phyloP scores from a whole-genome alignment of 768 basidiomycete species.

The Suillus luteus region DNA sequence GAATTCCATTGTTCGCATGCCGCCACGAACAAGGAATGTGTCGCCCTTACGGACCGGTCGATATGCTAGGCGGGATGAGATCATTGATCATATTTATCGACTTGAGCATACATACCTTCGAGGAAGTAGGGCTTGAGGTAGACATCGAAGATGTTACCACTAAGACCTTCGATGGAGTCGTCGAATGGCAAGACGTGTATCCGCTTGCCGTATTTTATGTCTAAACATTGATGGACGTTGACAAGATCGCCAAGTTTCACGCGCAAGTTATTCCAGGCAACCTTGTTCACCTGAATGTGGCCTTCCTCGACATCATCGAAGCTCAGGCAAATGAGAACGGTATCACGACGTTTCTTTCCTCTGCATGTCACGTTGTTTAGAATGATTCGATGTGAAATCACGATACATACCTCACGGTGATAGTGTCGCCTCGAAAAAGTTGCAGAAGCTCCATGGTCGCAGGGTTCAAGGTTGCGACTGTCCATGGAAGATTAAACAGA shows the following conservation, averaged over 20 bases:
- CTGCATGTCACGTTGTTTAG: slow-evolving; percentile 40
- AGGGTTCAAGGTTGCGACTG: slow-evolving; percentile 94
- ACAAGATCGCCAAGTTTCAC: slow-evolving; percentile 97
- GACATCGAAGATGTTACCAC: too few relatives aligned
- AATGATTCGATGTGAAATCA: neutral
- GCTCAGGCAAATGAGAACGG: slow-evolving; percentile 94
- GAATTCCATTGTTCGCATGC: too few relatives aligned
- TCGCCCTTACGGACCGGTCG: too few relatives aligned
- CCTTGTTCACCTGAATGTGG: slow-evolving; percentile 98
- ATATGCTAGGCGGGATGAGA: too few relatives aligned
- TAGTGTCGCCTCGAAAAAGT: slow-evolving; percentile 96
- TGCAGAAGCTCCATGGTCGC: slow-evolving; percentile 93
- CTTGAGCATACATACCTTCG: too few relatives aligned
- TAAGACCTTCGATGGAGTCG: too few relatives aligned
- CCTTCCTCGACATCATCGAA: slow-evolving; percentile 98
- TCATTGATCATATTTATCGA: too few relatives aligned
- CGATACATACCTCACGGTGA: slow-evolving; percentile 79
- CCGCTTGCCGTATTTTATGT: slow-evolving; percentile 99
- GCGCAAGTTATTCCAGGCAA: slow-evolving; percentile 97
- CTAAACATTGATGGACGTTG: slow-evolving; percentile 92
- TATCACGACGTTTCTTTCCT: slow-evolving; percentile 97
- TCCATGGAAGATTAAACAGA: slow-evolving; percentile 11
- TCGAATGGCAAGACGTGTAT: slow-evolving; percentile 97
- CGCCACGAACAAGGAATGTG: too few relatives aligned
- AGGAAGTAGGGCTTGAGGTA: too few relatives aligned